A percentile compares a stretch with the other conserved stretches of the same genome.
Conservation (phyloP, 2,329 filamentous ascomycete species). For the Pyrenophora graminea region DNA sequence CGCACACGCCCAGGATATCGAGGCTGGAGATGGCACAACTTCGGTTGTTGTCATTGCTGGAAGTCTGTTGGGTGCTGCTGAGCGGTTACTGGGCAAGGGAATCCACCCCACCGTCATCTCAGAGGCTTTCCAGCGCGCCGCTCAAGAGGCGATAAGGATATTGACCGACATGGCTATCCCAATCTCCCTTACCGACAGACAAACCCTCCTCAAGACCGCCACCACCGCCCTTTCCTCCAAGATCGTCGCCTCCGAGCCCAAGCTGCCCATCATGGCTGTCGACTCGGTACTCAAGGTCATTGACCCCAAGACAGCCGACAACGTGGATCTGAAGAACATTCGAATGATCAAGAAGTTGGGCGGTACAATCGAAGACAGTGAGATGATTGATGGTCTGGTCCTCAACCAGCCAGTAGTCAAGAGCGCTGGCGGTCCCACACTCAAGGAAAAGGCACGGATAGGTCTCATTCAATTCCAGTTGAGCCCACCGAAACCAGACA, state of each 20-base stretch:
- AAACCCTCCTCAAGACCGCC: conserved; percentile 91
- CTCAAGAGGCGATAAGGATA: conserved; percentile 82
- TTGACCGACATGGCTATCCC: conserved; percentile 96
- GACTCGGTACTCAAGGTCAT: conserved; percentile 96
- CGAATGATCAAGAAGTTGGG: conserved; percentile 97
- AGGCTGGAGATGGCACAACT: conserved; percentile 96
- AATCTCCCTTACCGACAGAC: conserved; percentile 83
- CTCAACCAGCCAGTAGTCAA: conserved; percentile 92
- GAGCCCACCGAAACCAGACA: conserved; percentile 96
- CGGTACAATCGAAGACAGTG: conserved; percentile 96
- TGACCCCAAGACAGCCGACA: conserved; percentile 92
- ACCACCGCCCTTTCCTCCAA: conserved; percentile 97
- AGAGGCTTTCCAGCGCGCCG: conserved; percentile 94
- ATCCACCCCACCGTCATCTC: conserved; percentile 98
- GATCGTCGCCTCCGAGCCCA: conserved; percentile 97
- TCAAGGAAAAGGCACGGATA: conserved; percentile 97
- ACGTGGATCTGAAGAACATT: conserved; percentile 95
- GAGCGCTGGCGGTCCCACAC: conserved; percentile 83
- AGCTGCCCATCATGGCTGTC: conserved; percentile 96
- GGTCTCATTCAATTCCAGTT: conserved; percentile 98
- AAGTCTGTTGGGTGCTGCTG: conserved; percentile 89
- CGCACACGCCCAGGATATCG: conserved; percentile 95
- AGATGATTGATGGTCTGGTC: conserved; percentile 93
- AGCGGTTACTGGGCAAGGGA: conserved; percentile 82
- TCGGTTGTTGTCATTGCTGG: conserved; percentile 98